phyloP scores from a whole-genome alignment of 345 rosid species.

The Corymbia maculata region DNA sequence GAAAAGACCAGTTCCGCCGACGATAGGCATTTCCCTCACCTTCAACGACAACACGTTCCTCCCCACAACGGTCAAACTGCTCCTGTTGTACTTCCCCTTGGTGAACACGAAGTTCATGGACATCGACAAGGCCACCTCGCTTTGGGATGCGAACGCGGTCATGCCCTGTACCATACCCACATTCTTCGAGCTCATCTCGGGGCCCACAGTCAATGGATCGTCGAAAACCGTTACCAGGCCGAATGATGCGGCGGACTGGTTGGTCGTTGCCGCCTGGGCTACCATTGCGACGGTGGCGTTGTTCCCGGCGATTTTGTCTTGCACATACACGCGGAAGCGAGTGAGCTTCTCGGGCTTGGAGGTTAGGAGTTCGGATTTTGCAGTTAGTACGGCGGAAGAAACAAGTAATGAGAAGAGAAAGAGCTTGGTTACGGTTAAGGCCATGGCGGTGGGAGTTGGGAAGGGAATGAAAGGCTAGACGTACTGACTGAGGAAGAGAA shows the following conservation, averaged over 20 bases:
- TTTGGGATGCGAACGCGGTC: background rate
- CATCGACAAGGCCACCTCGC: background rate
- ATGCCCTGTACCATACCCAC: background rate
- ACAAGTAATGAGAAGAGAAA: background rate
- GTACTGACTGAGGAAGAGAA: background rate
- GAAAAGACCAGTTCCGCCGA: slow-evolving; percentile 13
- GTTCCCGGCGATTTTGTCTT: background rate
- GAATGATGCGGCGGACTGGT: background rate
- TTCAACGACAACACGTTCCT: background rate
- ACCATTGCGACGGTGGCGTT: background rate
- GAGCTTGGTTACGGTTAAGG: background rate
- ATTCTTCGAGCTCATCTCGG: background rate
- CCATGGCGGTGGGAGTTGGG: background rate
- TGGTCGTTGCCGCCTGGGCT: background rate
- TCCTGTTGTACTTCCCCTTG: background rate
- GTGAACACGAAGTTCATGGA: background rate
- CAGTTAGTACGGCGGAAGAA: background rate
- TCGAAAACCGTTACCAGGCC: background rate
- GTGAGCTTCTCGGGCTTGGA: slow-evolving; percentile 7
- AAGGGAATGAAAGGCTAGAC: background rate
- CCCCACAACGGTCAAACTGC: background rate
- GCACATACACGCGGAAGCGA: slow-evolving; percentile 11
- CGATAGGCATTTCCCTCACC: background rate
- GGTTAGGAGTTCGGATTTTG: background rate
- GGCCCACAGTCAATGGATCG: background rate